Evolutionary conservation across 441 rosid species (phyloP), one percentile per base, ranked within the genome.

Genomic region (Eruca vesicaria): DNA sequence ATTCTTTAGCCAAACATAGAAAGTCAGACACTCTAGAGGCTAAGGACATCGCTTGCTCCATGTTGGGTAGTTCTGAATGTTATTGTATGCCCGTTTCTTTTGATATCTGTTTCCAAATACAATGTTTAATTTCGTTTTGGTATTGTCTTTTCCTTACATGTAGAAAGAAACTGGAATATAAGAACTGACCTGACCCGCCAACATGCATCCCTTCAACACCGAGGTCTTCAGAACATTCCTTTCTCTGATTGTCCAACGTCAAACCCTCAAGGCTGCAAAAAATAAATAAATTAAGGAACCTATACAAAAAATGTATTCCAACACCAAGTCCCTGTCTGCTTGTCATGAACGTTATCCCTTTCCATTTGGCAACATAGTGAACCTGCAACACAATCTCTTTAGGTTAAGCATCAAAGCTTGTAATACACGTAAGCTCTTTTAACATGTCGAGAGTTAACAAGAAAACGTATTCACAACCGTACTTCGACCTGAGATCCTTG

Each of bases 401-500:
- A 36, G 4, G 69, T 29, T 50, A 5, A 73, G 29, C 70, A 59
- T 18, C 67, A 23, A 52, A 11, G 45, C 3, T 26, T 50, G 9
- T 66, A 1, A 52, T 45, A 29, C 6, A 41, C 29, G 6, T 55
- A 10, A 56, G 67, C 57, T 10, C 43, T 7, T 16, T 20, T 59
- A 23, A 35, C 67, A 20, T 19, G 48, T n/a, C n/a, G n/a, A n/a
- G n/a, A n/a, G n/a, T 43, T 8, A 64, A 9, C 36, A 86, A 78
- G 83, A 28, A 81, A 85, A 87, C 77, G 68, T 85, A 76, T 74
- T 80, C 87, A 87, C 91, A 78, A 90, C 93, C 93, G 82, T 94
- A 94, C 94, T 88, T 97, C 99, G 86, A 95, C 96, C 87, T 94
- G 85, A 62, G 93, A 95, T 83, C 97, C 98, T 78, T 92, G 90